These are phyloP conservation scores for Solanum gracilifrons DNA, from an alignment of 257 asterid genomes.

Conservation along the genomic window DNA sequence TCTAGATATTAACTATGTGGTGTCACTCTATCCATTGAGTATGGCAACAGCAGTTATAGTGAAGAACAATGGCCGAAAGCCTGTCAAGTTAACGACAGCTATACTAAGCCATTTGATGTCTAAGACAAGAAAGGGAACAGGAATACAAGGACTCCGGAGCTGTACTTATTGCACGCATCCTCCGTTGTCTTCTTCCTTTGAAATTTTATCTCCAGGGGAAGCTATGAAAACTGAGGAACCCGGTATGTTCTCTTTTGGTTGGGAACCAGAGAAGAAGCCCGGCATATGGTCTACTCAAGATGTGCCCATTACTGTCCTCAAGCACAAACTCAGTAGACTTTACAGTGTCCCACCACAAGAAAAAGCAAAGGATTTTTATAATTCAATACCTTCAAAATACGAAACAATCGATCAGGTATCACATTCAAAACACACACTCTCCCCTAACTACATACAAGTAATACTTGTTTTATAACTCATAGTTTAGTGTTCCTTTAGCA, in stretches of 20 bases:
- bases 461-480: background rate
- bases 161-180: slow-evolving; percentile 59
- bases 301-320: slow-evolving; percentile 52
- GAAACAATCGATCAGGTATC: slow-evolving; percentile 73
- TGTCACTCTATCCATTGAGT: slow-evolving; percentile 61
- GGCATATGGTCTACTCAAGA: slow-evolving; percentile 67
- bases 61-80: slow-evolving; percentile 54
- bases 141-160: slow-evolving; percentile 52
- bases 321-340: slow-evolving; percentile 67
- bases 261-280: slow-evolving; percentile 57
- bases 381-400: slow-evolving; percentile 54
- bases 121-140: slow-evolving; percentile 41
- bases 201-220: slow-evolving; percentile 53
- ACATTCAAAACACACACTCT: background rate
- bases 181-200: slow-evolving; percentile 53
- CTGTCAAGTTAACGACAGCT: slow-evolving; percentile 36
- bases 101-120: slow-evolving; percentile 52
- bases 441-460: background rate
- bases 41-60: slow-evolving; percentile 64
- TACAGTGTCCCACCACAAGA: slow-evolving; percentile 48
- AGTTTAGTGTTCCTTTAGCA: background rate
- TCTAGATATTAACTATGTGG: slow-evolving; percentile 48
- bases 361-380: slow-evolving; percentile 33
- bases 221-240: slow-evolving; percentile 58
- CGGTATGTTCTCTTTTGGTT: slow-evolving; percentile 51